Evolutionary conservation across 495 filamentous ascomycete species (phyloP).

Genomic region (Trichocladium uniseriatum): DNA sequence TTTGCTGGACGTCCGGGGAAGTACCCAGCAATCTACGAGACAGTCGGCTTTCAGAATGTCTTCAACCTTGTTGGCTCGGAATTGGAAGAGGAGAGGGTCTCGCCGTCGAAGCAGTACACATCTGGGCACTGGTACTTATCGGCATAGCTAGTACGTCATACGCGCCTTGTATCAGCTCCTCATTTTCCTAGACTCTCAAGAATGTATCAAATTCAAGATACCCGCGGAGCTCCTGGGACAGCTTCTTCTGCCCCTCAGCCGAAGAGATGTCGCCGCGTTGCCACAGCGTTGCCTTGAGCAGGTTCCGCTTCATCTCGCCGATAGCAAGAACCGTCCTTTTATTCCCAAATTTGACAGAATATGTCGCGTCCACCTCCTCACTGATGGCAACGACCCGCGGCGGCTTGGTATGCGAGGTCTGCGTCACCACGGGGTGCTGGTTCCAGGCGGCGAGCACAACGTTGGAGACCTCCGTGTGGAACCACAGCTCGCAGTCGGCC

Average conservation of each 20-base stretch:
- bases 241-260: neutral
- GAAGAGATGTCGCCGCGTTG: neutral
- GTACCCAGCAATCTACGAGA: constrained; percentile 12
- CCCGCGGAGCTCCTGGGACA: constrained; percentile 17
- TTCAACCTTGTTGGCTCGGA: constrained; percentile 3
- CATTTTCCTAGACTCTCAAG: too few relatives aligned
- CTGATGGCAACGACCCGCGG: neutral
- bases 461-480: constrained; percentile 18
- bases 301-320: constrained; percentile 13
- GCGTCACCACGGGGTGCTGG: constrained; percentile 8
- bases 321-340: constrained; percentile 1
- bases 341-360: constrained; percentile 4
- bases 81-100: constrained; percentile 11
- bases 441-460: constrained; percentile 16
- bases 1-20: neutral
- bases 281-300: constrained; percentile 1
- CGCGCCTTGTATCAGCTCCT: too few relatives aligned
- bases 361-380: constrained; percentile 11
- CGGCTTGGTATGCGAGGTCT: constrained; percentile 15
- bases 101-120: constrained; percentile 13
- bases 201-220: too few relatives aligned
- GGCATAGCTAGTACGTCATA: constrained; percentile 3
- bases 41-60: constrained; percentile 4
- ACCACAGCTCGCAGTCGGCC: constrained; percentile 16
- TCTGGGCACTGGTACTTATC: constrained; percentile 11